These are phyloP conservation scores for Phytopythium delawarense DNA, from an alignment of 352 stramenopile species.

Conservation along the genomic window DNA sequence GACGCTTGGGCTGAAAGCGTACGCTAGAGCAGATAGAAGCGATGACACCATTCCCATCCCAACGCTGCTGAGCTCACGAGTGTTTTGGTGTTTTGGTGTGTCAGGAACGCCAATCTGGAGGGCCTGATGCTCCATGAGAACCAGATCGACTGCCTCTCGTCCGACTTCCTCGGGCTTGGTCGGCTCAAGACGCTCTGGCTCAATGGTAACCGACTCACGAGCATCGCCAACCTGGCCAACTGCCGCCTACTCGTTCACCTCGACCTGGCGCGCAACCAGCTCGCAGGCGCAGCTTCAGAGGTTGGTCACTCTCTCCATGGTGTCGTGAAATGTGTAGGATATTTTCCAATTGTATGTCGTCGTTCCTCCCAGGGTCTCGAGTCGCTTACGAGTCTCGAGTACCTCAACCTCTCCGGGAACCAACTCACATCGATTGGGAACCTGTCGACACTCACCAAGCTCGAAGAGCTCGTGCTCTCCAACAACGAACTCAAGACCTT, in stretches of 20 bases:
- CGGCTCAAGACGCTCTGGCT: slow-evolving; percentile 74
- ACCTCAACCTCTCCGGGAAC: slow-evolving; percentile 65
- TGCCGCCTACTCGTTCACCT: slow-evolving; percentile 60
- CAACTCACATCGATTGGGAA: slow-evolving; percentile 48
- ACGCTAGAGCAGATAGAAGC: not conserved
- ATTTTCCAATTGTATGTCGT: not conserved
- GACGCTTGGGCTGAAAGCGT: slow-evolving; percentile 48
- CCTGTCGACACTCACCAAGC: slow-evolving; percentile 55
- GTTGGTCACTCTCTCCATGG: slow-evolving; percentile 13
- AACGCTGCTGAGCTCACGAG: not conserved
- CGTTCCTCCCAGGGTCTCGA: slow-evolving; percentile 36
- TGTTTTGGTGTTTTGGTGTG: slow-evolving; percentile 3
- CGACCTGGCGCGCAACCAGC: slow-evolving; percentile 61
- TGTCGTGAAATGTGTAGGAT: not conserved
- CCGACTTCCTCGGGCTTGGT: slow-evolving; percentile 50
- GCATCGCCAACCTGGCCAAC: slow-evolving; percentile 42
- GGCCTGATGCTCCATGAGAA: slow-evolving; percentile 69
- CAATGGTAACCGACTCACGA: slow-evolving; percentile 56
- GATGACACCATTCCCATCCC: not conserved
- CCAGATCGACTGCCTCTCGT: slow-evolving; percentile 52
- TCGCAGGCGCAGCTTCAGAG: slow-evolving; percentile 36
- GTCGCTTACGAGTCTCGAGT: slow-evolving; percentile 45
- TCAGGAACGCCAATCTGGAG: slow-evolving; percentile 66
- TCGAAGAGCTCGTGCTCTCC: slow-evolving; percentile 67
- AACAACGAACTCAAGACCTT: slow-evolving; percentile 54